Conservation (phyloP, 2,329 filamentous ascomycete species). For the Ceratocystis destructans region DNA sequence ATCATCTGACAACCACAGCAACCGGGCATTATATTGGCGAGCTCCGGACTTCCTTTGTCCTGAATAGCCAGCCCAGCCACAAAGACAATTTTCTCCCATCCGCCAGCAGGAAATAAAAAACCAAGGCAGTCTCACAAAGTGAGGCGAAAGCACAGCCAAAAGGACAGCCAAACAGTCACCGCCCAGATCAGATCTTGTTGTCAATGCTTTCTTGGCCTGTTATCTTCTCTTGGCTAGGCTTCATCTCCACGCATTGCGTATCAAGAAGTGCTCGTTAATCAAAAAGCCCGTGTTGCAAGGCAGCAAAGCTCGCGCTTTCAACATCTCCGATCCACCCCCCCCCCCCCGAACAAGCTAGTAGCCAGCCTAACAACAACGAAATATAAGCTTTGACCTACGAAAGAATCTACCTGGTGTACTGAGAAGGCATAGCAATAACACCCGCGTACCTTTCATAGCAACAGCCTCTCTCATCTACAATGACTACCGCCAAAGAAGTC, state of each 20-base stretch:
- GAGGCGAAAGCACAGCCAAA: neutral
- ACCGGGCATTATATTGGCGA: constrained; percentile 5
- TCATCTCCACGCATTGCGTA: neutral
- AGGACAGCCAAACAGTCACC: neutral
- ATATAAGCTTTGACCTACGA: too few species aligned
- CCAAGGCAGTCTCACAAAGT: neutral
- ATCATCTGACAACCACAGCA: constrained; percentile 1
- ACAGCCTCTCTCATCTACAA: neutral
- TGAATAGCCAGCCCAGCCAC: neutral
- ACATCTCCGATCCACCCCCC: neutral
- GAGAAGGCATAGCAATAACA: too few species aligned
- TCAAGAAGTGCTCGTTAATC: neutral
- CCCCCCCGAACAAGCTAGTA: neutral
- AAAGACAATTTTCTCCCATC: neutral
- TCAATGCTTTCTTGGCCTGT: neutral
- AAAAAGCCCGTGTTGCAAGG: neutral
- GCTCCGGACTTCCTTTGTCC: constrained; percentile 1
- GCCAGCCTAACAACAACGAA: neutral
- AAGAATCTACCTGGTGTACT: too few species aligned
- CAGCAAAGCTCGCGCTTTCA: neutral
- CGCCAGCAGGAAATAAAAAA: neutral
- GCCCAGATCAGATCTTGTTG: neutral
- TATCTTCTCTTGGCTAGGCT: neutral
- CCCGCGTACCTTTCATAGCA: too few species aligned
- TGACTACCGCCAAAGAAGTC: constrained; percentile 9